A percentile compares a stretch with the other conserved stretches of the same genome.
phyloP scores from a whole-genome alignment of 2,329 filamentous ascomycete genomes.

The Ophiocordyceps camponoti-saundersi region DNA sequence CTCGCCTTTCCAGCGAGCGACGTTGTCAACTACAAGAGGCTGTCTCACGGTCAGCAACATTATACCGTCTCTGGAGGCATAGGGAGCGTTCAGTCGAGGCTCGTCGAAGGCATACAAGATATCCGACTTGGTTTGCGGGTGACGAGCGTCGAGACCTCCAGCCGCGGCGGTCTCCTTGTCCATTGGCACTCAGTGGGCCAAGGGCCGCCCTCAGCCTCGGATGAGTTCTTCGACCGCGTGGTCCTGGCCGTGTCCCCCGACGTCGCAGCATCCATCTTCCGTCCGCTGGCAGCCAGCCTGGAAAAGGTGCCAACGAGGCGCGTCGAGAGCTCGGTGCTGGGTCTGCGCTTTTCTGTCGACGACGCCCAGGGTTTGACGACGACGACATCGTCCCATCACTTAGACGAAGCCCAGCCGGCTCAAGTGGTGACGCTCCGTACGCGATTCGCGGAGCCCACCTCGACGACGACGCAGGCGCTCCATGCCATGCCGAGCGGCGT shows the following conservation, averaged over 20 bases:
- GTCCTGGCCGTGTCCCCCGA: slow-evolving; percentile 38
- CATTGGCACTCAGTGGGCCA: slow-evolving; percentile 14
- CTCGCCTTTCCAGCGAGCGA: slow-evolving; percentile 35
- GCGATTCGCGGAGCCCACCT: slow-evolving; percentile 10
- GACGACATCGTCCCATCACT: slow-evolving; percentile 11
- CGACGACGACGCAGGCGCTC: slow-evolving; percentile 28
- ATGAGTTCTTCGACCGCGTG: slow-evolving; percentile 30
- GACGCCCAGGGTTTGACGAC: background rate
- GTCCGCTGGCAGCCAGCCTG: slow-evolving; percentile 20
- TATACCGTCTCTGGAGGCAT: slow-evolving; percentile 34
- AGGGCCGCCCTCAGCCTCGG: slow-evolving; percentile 1
- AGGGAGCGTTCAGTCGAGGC: slow-evolving; percentile 26
- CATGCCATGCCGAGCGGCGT: slow-evolving; percentile 33
- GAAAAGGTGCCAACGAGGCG: slow-evolving; percentile 26
- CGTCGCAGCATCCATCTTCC: slow-evolving; percentile 29
- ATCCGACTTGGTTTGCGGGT: slow-evolving; percentile 23
- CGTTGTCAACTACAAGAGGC: slow-evolving; percentile 30
- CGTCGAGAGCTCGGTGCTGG: slow-evolving; percentile 29
- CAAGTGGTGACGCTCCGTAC: slow-evolving; percentile 19
- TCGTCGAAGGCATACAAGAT: slow-evolving; percentile 20
- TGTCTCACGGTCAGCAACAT: slow-evolving; percentile 28
- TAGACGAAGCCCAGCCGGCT: slow-evolving; percentile 6
- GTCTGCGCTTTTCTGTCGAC: slow-evolving; percentile 3
- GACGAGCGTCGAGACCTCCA: slow-evolving; percentile 12
- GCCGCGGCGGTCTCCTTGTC: slow-evolving; percentile 10